Base-by-base conservation (phyloP, 2,329 filamentous ascomycete genomes). In the Colletotrichum falcatum region DNA sequence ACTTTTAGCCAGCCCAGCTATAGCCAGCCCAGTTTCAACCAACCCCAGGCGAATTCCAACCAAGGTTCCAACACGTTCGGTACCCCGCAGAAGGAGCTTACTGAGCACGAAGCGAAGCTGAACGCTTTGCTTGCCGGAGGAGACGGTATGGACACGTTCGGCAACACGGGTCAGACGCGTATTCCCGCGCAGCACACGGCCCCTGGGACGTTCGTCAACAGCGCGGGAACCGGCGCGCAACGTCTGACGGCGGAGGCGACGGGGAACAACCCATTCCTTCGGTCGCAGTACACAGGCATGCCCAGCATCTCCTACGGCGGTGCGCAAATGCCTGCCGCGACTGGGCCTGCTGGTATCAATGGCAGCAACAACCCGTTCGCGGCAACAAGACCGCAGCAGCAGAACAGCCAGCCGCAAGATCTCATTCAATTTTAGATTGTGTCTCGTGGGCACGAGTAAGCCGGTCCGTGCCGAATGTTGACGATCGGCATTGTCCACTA, bases 121-220 rank as follows among this genome's bases (percentile, higher is more conserved):
- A 98, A 98, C 79, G 89, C 92, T 1, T 89, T 99, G 42, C 89
- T 99, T 54, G 89, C 94, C 3, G 90, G 88, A 30, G 95, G 96
- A 74, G 96, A 99, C 67, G 96, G 96, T 30, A 93, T 97, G 85
- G 96, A 99, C 79, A 99, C 96, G 0, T 99, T 97, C 79, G 96
- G 96, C 74, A 99, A 99, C 80, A 94, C 94, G n/a, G 96, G 96
- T 74, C 94, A 98, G 74, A 87, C 97, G 56, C 94, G 96, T 81
- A 97, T 99, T 73, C 96, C 96, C 1, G 91, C 96, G 2, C 96
- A 99, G 79, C 96, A 99, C 81, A 99, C 96, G 0, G 94, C 96
- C 1, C 96, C 96, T 0, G 96, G 95, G 33, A 97, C 93, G 0
- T 99, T 98, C 79, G 92, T 99, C 83, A 99, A 99, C 83, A 97